Base-by-base conservation (phyloP, 805 yeast genomes). In the Candida mattraensis region DNA sequence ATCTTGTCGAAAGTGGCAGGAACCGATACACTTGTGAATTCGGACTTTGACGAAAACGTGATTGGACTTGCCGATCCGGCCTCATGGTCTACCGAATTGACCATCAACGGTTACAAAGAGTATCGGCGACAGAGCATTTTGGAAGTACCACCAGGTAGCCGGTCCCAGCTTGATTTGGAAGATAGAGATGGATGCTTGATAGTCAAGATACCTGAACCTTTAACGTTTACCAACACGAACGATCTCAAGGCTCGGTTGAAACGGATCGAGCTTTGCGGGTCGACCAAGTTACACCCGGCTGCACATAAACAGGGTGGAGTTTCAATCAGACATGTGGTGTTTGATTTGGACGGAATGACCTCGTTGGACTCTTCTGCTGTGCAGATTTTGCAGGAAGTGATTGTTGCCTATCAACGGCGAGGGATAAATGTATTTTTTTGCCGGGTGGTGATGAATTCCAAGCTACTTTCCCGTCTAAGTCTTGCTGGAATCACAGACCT, bases 291-390 rank as follows among this genome's bases (percentile, higher is more conserved):
- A 11, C 96, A 88, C 52, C 96, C 96, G 0, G 85, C 87, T 1
- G 34, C 39, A 7, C 42, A 35, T 12, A 36, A 36, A 11, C 32
- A 41, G 8, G 40, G 40, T 14, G 74, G 74, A 16, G 65, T 65
- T 44, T 63, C 67, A 3, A 64, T 67, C 55, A 70, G 73, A 40
- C 70, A 74, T 41, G 67, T 87, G n/a, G 66, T 88, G 1, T 74
- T 87, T 49, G 95, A 87, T 50, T 60, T 89, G 44, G 72, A 80
- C 37, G 95, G 95, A 2, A 84, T 88, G 94, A 76, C 84, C 3
- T 72, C 71, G 4, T 70, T 87, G 37, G 96, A 87, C 48, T 76
- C 94, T 0, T 73, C 87, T 1, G 95, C 95, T 0, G 80, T 85
- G 0, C 88, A 85, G 46, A 80, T 80, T 3, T 61, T 88, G 28